Conservation (phyloP, 2,329 filamentous ascomycete genomes). For the Clonostachys rhizophaga region DNA sequence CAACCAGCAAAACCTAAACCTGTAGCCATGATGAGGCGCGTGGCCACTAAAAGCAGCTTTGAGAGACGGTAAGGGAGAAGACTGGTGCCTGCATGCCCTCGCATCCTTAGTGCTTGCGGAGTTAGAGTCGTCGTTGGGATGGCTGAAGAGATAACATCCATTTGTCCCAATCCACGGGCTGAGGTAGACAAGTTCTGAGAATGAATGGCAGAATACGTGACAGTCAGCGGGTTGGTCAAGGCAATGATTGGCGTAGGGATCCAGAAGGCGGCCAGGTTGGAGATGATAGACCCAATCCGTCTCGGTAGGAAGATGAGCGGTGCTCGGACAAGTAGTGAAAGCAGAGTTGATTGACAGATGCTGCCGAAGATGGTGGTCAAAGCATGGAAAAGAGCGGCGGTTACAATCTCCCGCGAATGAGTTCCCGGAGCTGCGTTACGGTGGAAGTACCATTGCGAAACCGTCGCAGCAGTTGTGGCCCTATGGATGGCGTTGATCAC, state of each 20-base stretch:
- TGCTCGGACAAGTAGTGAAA: constrained; percentile 75
- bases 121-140: constrained; percentile 70
- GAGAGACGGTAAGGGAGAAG: constrained; percentile 77
- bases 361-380: constrained; percentile 86
- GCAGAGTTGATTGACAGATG: constrained; percentile 80
- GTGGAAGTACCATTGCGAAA: constrained; percentile 99
- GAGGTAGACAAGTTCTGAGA: constrained; percentile 76
- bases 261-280: constrained; percentile 71
- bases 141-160: constrained; percentile 72
- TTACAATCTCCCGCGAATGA: constrained; percentile 74
- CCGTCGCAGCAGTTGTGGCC: constrained; percentile 86
- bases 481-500: constrained; percentile 86
- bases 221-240: constrained; percentile 83
- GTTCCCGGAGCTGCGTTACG: constrained; percentile 76
- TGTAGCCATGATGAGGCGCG: constrained; percentile 85
- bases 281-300: constrained; percentile 59
- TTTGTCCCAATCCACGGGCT: constrained; percentile 73
- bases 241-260: constrained; percentile 82
- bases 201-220: constrained; percentile 93
- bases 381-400: constrained; percentile 77
- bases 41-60: constrained; percentile 87
- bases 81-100: constrained; percentile 24
- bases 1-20: constrained; percentile 92
- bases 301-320: constrained; percentile 81
- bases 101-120: constrained; percentile 41